These are phyloP conservation scores for Citrus sp. DNA, from an alignment of 345 rosid genomes.

Conservation along the genomic window DNA sequence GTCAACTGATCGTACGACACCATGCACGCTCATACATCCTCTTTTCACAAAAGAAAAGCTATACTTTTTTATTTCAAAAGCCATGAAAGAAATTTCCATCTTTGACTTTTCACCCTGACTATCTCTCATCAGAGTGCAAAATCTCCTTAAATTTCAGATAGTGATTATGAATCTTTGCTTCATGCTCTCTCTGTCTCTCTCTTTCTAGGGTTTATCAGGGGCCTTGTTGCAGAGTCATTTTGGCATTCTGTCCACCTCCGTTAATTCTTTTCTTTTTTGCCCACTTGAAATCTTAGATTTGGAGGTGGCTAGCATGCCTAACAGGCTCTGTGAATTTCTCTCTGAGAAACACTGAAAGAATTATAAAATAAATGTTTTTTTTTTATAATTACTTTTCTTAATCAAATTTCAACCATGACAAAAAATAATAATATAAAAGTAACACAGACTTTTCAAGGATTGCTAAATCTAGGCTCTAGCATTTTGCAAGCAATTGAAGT, in stretches of 20 bases:
- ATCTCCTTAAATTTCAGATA: background rate
- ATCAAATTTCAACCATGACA: no score
- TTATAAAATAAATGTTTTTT: no score
- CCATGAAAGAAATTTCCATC: background rate
- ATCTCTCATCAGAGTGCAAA: no score
- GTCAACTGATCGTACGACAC: constrained; percentile 18
- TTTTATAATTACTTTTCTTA: background rate
- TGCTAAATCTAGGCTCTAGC: background rate
- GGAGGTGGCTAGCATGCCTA: constrained; percentile 53
- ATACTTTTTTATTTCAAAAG: constrained; percentile 4
- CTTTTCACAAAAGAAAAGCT: constrained; percentile 20
- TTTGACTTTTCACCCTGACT: background rate
- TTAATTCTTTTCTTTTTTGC: no score
- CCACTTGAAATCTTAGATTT: background rate
- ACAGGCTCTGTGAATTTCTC: constrained; percentile 41
- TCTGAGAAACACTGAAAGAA: constrained; percentile 30
- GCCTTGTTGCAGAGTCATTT: constrained; percentile 42
- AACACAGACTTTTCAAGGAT: background rate
- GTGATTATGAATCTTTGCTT: background rate
- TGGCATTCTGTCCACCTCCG: constrained; percentile 72
- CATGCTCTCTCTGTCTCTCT: background rate
- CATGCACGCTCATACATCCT: constrained; percentile 42
- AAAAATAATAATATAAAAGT: no score
- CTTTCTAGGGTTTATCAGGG: constrained; percentile 35
- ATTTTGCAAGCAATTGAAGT: background rate